phyloP scores from a whole-genome alignment of 2,329 filamentous ascomycete species.

The Xylaria sp. region DNA sequence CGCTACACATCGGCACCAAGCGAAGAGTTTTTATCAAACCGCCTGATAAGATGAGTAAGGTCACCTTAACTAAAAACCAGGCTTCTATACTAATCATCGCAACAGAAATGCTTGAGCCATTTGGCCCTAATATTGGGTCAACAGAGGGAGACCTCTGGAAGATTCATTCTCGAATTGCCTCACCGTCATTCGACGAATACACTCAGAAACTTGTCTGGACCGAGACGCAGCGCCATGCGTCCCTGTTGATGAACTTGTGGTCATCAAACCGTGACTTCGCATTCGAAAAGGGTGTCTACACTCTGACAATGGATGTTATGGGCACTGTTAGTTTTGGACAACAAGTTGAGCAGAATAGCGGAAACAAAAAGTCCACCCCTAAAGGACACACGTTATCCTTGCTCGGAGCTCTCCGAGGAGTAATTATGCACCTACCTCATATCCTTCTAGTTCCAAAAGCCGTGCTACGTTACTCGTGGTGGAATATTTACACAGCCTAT shows the following conservation, averaged over 20 bases:
- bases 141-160: slow-evolving; percentile 25
- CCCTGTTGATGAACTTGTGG: background rate
- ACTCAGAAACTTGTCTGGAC: slow-evolving; percentile 26
- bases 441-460: slow-evolving; percentile 23
- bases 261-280: background rate
- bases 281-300: slow-evolving; percentile 13
- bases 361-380: background rate
- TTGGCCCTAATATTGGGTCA: slow-evolving; percentile 23
- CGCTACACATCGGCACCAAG: slow-evolving; percentile 10
- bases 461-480: slow-evolving; percentile 3
- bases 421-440: slow-evolving; percentile 14
- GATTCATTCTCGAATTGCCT: slow-evolving; percentile 18
- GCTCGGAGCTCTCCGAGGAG: slow-evolving; percentile 7
- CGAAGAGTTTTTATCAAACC: slow-evolving; percentile 26
- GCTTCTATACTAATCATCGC: background rate
- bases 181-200: slow-evolving; percentile 24
- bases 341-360: background rate
- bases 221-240: slow-evolving; percentile 14
- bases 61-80: background rate
- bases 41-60: slow-evolving; percentile 22
- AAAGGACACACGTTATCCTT: slow-evolving; percentile 4
- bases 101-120: slow-evolving; percentile 26
- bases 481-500: slow-evolving; percentile 5
- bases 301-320: slow-evolving; percentile 19
- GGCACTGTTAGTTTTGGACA: slow-evolving; percentile 13